A percentile compares a stretch with the other conserved stretches of the same genome.
Evolutionary conservation across 345 rosid genomes (phyloP).

Genomic region (Moricandia moricandioides): DNA sequence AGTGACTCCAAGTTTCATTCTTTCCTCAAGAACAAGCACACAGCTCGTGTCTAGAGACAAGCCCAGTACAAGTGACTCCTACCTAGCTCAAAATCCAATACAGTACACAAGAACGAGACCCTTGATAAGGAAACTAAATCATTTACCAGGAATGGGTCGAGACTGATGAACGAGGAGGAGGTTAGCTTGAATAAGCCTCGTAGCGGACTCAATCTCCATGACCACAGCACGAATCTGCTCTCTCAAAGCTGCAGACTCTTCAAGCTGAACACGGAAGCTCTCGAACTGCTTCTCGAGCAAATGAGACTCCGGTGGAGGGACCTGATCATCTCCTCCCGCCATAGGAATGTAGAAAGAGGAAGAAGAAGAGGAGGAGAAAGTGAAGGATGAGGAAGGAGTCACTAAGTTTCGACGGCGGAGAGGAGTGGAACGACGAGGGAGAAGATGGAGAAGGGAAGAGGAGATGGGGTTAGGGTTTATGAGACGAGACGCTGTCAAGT

Average conservation of each 20-base stretch:
- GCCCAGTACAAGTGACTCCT: background rate
- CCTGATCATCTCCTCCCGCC: constrained; percentile 46
- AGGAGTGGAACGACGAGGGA: constrained; percentile 25
- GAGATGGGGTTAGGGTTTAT: constrained; percentile 50
- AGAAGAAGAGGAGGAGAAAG: constrained; percentile 15
- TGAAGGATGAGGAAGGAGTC: background rate
- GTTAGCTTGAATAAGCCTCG: constrained; percentile 66
- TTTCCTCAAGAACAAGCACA: constrained; percentile 1
- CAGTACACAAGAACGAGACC: background rate
- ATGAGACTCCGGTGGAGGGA: constrained; percentile 26
- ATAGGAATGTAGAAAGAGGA: constrained; percentile 41
- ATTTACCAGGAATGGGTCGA: constrained; percentile 72
- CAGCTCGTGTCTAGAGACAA: background rate
- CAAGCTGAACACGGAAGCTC: constrained; percentile 64
- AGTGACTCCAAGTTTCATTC: background rate
- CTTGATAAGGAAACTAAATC: background rate
- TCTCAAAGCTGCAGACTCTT: constrained; percentile 66
- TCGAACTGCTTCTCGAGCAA: constrained; percentile 77
- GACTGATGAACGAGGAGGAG: constrained; percentile 89
- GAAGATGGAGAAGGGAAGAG: constrained; percentile 24
- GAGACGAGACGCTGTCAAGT: constrained; percentile 33
- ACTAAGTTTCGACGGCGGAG: constrained; percentile 3
- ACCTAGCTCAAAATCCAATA: too few relatives aligned
- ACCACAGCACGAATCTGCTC: constrained; percentile 74
- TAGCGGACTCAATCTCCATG: constrained; percentile 68